These are phyloP conservation scores for Xylaria polymorpha DNA, from an alignment of 2,329 filamentous ascomycete genomes.

Conservation along the genomic window DNA sequence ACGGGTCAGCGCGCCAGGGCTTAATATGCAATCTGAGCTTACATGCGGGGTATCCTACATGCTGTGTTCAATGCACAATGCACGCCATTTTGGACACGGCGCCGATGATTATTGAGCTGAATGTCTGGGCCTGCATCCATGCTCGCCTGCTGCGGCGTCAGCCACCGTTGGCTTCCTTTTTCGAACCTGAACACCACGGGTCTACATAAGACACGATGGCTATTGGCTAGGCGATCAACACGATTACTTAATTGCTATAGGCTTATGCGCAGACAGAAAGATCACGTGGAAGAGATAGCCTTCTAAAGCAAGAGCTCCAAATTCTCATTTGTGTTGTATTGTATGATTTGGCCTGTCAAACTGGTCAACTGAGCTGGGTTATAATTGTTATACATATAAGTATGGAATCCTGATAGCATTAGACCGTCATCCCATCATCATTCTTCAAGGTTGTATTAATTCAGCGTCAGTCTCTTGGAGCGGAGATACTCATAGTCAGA, in stretches of 20 bases:
- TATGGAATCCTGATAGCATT: not conserved
- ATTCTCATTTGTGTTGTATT: not conserved
- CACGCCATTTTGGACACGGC: not conserved
- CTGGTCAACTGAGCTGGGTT: slow-evolving; percentile 12
- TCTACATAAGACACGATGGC: not conserved
- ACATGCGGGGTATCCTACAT: slow-evolving; percentile 1
- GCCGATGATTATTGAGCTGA: not conserved
- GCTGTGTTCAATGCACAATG: not conserved
- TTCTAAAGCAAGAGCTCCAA: not conserved
- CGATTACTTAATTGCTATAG: no score
- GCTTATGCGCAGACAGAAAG: not conserved
- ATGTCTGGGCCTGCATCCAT: not conserved
- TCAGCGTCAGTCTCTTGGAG: slow-evolving; percentile 17
- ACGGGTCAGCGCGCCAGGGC: not conserved
- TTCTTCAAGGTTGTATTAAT: not conserved
- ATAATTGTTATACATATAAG: not conserved
- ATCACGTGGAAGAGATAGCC: not conserved
- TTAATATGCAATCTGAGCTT: not conserved
- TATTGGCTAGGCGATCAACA: not conserved
- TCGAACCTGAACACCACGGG: not conserved
- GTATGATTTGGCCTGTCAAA: no score
- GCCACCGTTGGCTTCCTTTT: not conserved
- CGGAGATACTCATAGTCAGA: slow-evolving; percentile 38
- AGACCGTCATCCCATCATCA: not conserved
- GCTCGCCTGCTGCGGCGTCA: not conserved